Evolutionary conservation across 2,329 filamentous ascomycete genomes (phyloP), one percentile per base, ranked within the genome.

Genomic region (Periconia macrospinosa): DNA sequence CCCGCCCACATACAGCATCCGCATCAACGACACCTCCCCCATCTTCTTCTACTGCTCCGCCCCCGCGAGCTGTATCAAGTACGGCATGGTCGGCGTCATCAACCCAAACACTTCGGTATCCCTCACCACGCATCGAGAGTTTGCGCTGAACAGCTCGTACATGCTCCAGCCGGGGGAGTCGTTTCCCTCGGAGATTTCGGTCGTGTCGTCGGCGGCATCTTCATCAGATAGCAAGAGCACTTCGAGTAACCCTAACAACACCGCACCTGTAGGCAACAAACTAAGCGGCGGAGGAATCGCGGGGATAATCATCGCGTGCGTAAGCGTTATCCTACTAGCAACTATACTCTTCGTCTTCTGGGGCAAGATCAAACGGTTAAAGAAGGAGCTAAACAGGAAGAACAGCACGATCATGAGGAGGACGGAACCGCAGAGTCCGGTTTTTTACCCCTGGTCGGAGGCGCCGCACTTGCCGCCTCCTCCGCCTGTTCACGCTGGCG

Each of bases 41-140:
- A 65, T 74, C 1, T 74, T 69, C 54, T 75, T 72, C 64, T 75
- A 75, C 60, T 74, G 71, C 54, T 65, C 85, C 0, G 87, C 87
- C 0, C 80, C 84, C 0, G 82, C 78, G 1, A 88, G 86, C 6
- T 93, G 90, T 66, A 79, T 81, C 10, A 71, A 75, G 2, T 82
- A 86, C 48, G 81, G 84, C 37, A 93, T 93, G 89, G 82, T 93
- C 17, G 89, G 89, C 3, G 87, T 84, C 1, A 86, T 92, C 60
- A 93, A 92, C 65, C 82, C 86, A 10, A 70, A 69, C 43, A 30
- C 61, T 7, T 59, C 54, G 13, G 63, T 58, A 42, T 60, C 55
- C 6, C 56, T 73, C 37, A 49, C 55, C 6, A 50, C 49, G 30
- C 71, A 74, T 40, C 58, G 60, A 1, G 30, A 56, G 15, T 45